Conservation (phyloP, 2,329 filamentous ascomycete species). For the Paracoccidioides brasiliensis region DNA sequence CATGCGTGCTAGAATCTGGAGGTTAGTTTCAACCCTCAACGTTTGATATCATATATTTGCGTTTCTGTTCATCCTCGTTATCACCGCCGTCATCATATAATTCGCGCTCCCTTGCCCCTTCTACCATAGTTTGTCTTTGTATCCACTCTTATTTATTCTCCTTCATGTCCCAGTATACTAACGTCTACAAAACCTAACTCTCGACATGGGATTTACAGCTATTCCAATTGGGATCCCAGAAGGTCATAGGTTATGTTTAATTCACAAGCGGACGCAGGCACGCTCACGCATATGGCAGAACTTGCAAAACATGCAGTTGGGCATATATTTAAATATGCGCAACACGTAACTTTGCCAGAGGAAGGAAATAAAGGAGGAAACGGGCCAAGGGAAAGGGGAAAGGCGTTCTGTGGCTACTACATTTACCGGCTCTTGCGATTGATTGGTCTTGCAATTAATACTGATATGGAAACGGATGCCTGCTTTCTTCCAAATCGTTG, state of each 20-base stretch:
- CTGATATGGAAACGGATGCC: too few species aligned
- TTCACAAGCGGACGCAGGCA: background rate
- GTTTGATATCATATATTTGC: too few species aligned
- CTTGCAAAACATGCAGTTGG: background rate
- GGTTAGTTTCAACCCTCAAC: conserved; percentile 34
- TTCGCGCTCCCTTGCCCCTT: background rate
- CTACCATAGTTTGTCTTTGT: background rate
- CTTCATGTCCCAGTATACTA: background rate
- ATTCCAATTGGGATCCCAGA: background rate
- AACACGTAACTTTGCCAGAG: too few species aligned
- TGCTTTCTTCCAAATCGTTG: too few species aligned
- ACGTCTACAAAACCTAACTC: background rate
- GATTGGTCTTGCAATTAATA: too few species aligned
- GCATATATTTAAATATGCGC: too few species aligned
- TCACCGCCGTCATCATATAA: too few species aligned
- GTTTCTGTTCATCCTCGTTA: too few species aligned
- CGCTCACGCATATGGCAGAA: background rate
- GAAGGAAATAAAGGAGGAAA: too few species aligned
- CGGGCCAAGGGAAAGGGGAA: too few species aligned
- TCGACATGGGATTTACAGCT: background rate
- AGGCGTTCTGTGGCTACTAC: too few species aligned
- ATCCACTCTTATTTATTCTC: background rate
- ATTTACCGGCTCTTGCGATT: too few species aligned
- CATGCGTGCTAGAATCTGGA: conserved; percentile 97
- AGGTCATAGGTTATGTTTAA: background rate